A percentile compares a stretch with the other conserved stretches of the same genome.
phyloP scores from a whole-genome alignment of 148 eudicot species.

The Fallopia convolvulus region DNA sequence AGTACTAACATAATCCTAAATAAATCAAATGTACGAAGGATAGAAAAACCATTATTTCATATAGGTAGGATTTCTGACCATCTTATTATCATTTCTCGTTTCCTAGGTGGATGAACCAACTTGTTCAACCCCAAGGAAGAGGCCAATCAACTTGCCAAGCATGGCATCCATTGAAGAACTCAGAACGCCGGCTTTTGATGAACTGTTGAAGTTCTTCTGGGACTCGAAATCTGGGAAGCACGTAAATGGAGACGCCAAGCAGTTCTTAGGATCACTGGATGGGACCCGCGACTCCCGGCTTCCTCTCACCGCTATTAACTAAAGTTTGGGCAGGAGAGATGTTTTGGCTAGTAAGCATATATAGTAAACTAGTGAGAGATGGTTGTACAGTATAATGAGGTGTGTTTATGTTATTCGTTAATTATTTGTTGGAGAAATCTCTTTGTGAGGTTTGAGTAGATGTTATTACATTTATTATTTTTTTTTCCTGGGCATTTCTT shows the following conservation, averaged over 20 bases:
- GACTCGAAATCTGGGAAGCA: conserved; percentile 71
- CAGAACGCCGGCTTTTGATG: conserved; percentile 77
- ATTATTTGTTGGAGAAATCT: conserved; percentile 6
- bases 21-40: too few relatives aligned
- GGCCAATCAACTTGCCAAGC: conserved; percentile 66
- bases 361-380: conserved; percentile 1
- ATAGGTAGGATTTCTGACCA: neutral
- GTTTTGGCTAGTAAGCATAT: conserved; percentile 1
- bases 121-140: conserved; percentile 87
- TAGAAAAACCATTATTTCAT: too few relatives aligned
- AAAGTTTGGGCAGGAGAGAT: conserved; percentile 11
- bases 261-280: conserved; percentile 37
- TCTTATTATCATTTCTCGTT: neutral
- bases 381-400: conserved; percentile 2
- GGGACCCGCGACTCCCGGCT: conserved; percentile 59
- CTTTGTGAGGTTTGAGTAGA: conserved; percentile 2
- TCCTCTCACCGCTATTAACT: conserved; percentile 89
- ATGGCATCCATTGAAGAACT: conserved; percentile 85
- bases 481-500: neutral
- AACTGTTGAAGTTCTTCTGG: conserved; percentile 72
- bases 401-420: conserved; percentile 3
- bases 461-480: neutral
- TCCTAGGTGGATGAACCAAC: conserved; percentile 89
- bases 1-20: too few relatives aligned
- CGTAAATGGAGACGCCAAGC: conserved; percentile 69